Evolutionary conservation across 805 yeast species (phyloP).

Genomic region (Barnettozyma californica): DNA sequence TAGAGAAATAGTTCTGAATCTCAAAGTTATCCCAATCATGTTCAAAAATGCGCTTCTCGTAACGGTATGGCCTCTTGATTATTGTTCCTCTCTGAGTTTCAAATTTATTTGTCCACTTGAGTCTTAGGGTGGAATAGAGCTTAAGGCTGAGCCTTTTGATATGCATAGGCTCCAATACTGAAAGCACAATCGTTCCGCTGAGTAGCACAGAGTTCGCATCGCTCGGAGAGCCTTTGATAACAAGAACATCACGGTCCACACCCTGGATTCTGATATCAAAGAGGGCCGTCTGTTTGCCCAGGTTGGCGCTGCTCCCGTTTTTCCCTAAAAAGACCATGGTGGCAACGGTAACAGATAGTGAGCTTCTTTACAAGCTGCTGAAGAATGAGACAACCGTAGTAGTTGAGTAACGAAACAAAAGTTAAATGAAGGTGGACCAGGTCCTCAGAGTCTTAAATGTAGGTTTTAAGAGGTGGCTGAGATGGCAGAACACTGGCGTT

Average conservation of each 20-base stretch:
- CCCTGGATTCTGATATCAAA: slow-evolving; percentile 58
- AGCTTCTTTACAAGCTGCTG: background rate
- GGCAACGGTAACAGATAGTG: background rate
- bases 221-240: slow-evolving; percentile 70
- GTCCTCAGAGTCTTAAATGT: background rate
- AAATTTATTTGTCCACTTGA: slow-evolving; percentile 57
- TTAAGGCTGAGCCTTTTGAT: slow-evolving; percentile 61
- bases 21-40: slow-evolving; percentile 72
- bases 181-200: slow-evolving; percentile 71
- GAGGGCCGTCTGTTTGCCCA: slow-evolving; percentile 31
- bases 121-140: slow-evolving; percentile 59
- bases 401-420: background rate
- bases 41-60: slow-evolving; percentile 64
- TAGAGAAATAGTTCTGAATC: slow-evolving; percentile 36
- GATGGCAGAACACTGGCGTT: background rate
- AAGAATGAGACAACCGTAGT: background rate
- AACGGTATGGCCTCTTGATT: slow-evolving; percentile 41
- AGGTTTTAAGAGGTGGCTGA: background rate
- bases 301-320: slow-evolving; percentile 13
- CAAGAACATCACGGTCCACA: slow-evolving; percentile 69
- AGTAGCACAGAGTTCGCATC: slow-evolving; percentile 76
- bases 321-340: slow-evolving; percentile 13
- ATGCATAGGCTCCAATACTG: slow-evolving; percentile 68
- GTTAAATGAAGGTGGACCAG: background rate
- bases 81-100: slow-evolving; percentile 40